Evolutionary conservation across 768 basidiomycete species (phyloP).

Genomic region (Leccinum rimulosum): DNA sequence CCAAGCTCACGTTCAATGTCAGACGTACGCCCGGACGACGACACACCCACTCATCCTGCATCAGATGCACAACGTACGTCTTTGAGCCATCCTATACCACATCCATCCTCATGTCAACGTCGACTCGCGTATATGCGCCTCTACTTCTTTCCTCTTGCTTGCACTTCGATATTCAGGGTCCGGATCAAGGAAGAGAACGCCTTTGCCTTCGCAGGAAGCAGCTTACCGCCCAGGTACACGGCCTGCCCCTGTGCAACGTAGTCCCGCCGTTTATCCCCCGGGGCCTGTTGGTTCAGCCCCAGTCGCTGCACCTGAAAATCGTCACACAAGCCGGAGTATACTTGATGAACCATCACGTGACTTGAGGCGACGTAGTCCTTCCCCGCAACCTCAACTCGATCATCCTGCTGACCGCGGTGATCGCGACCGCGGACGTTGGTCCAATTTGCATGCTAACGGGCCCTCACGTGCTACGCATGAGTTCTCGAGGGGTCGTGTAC

Average conservation of each 20-base stretch:
- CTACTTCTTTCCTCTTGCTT: slow-evolving; percentile 19
- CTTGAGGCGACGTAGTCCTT: slow-evolving; percentile 13
- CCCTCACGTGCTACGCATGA: slow-evolving; percentile 16
- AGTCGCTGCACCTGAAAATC: slow-evolving; percentile 10
- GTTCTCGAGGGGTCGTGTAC: slow-evolving; percentile 21
- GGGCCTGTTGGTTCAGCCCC: slow-evolving; percentile 1
- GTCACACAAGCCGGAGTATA: neutral
- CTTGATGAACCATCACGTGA: slow-evolving; percentile 8
- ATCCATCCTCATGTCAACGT: slow-evolving; percentile 29
- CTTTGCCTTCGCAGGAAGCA: slow-evolving; percentile 37
- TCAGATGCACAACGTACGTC: slow-evolving; percentile 39
- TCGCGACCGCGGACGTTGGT: slow-evolving; percentile 17
- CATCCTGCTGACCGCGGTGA: slow-evolving; percentile 13
- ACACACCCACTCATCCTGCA: slow-evolving; percentile 19
- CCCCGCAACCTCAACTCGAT: slow-evolving; percentile 8
- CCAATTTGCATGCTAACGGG: slow-evolving; percentile 12
- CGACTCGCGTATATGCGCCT: slow-evolving; percentile 22
- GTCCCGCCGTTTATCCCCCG: slow-evolving; percentile 5
- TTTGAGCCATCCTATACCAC: slow-evolving; percentile 28
- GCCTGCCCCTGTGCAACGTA: slow-evolving; percentile 9
- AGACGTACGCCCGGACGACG: slow-evolving; percentile 18
- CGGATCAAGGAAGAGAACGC: slow-evolving; percentile 35
- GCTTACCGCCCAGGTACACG: slow-evolving; percentile 27
- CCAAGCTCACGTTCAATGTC: slow-evolving; percentile 21
- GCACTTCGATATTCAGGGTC: slow-evolving; percentile 23